Percentiles rank a stretch among this genome's conserved stretches.
Evolutionary conservation across 2,329 filamentous ascomycete genomes (phyloP).

Genomic region (Fusarium coicis): DNA sequence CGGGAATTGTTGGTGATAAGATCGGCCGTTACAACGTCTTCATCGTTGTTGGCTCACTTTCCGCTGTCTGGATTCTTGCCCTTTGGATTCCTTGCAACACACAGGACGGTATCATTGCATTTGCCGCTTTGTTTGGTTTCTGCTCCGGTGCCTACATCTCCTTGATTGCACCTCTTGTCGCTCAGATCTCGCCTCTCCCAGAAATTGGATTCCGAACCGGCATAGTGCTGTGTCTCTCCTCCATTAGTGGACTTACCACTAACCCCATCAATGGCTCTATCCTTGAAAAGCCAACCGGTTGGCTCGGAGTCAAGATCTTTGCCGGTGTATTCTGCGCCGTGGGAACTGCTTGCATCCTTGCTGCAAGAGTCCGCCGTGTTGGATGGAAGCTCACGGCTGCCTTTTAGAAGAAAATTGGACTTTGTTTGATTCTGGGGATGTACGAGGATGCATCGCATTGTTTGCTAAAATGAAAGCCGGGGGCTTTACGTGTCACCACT

Average conservation of each 20-base stretch:
- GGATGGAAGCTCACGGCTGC: slow-evolving; percentile 25
- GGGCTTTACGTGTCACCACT: not conserved
- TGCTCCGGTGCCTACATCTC: slow-evolving; percentile 55
- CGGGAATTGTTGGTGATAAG: slow-evolving; percentile 50
- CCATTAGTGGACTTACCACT: slow-evolving; percentile 66
- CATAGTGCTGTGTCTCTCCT: slow-evolving; percentile 61
- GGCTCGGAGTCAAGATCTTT: slow-evolving; percentile 53
- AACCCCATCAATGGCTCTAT: slow-evolving; percentile 66
- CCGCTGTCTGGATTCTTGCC: slow-evolving; percentile 51
- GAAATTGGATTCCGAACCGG: slow-evolving; percentile 50
- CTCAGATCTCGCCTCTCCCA: slow-evolving; percentile 49
- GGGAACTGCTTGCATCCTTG: slow-evolving; percentile 16
- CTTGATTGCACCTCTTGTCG: slow-evolving; percentile 52
- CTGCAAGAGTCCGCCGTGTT: slow-evolving; percentile 21
- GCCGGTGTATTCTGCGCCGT: slow-evolving; percentile 36
- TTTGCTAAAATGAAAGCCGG: not conserved
- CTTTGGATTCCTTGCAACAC: slow-evolving; percentile 56
- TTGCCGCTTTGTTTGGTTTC: slow-evolving; percentile 56
- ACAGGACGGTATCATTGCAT: slow-evolving; percentile 49
- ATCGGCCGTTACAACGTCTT: slow-evolving; percentile 55
- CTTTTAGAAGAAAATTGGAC: not conserved
- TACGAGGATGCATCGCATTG: not conserved
- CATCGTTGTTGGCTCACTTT: slow-evolving; percentile 57
- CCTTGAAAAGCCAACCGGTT: slow-evolving; percentile 44
- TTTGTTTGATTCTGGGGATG: not conserved